Evolutionary conservation across 352 stramenopile species (phyloP).

Genomic region (Phytophthora pseudosyringae): DNA sequence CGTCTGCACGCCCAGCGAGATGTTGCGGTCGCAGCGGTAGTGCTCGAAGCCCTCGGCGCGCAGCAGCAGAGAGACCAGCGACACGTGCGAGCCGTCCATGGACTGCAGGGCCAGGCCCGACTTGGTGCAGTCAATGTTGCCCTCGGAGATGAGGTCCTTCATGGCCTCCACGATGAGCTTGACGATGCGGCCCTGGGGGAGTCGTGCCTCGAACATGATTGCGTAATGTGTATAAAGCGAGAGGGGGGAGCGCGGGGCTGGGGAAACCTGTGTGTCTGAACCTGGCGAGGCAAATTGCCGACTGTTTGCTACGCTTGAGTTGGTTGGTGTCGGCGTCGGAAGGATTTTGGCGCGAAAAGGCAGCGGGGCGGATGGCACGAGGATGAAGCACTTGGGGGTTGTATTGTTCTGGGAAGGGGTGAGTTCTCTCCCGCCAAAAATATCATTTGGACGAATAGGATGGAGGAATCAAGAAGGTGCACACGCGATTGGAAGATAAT

Average conservation of each 20-base stretch:
- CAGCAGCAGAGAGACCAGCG: constrained; percentile 96
- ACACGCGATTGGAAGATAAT: constrained; percentile 22
- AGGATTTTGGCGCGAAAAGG: constrained; percentile 42
- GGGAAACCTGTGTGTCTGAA: constrained; percentile 10
- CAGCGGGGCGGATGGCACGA: constrained; percentile 10
- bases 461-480: background rate
- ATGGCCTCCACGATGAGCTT: constrained; percentile 99
- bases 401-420: constrained; percentile 27
- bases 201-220: constrained; percentile 98
- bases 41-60: constrained; percentile 96
- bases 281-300: constrained; percentile 43
- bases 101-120: constrained; percentile 94
- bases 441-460: constrained; percentile 26
- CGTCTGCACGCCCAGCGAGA: constrained; percentile 97
- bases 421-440: constrained; percentile 35
- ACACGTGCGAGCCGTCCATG: constrained; percentile 99
- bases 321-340: constrained; percentile 17
- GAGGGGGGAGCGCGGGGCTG: background rate
- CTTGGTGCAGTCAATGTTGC: constrained; percentile 97
- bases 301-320: constrained; percentile 34
- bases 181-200: constrained; percentile 96
- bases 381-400: constrained; percentile 3
- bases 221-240: constrained; percentile 37
- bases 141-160: constrained; percentile 99
- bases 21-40: constrained; percentile 98